These are phyloP conservation scores for Ophiostoma populinum DNA, from an alignment of 2,329 filamentous ascomycete genomes.

Conservation along the genomic window DNA sequence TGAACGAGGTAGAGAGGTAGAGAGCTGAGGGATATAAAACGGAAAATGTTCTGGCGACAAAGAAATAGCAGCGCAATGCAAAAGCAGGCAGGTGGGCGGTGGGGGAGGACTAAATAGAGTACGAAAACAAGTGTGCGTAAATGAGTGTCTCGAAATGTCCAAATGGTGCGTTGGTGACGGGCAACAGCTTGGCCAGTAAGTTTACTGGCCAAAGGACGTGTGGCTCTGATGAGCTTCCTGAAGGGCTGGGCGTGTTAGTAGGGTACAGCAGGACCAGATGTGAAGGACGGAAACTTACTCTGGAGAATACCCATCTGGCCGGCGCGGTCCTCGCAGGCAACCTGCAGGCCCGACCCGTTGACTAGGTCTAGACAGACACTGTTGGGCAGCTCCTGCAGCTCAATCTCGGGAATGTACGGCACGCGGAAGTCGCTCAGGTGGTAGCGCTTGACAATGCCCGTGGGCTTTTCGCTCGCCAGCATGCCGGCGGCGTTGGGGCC, in stretches of 20 bases:
- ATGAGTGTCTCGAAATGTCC: not conserved
- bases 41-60: not conserved
- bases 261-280: not conserved
- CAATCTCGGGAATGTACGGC: conserved; percentile 73
- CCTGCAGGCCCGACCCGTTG: conserved; percentile 42
- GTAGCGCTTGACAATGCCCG: conserved; percentile 49
- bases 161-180: not conserved
- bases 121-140: not conserved
- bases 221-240: conserved; percentile 24
- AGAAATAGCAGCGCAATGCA: not conserved
- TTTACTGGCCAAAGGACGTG: conserved; percentile 17
- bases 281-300: conserved; percentile 25
- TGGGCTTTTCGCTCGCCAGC: conserved; percentile 28
- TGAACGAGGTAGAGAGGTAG: not conserved
- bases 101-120: not conserved
- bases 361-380: conserved; percentile 50
- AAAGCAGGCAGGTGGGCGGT: not conserved
- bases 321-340: conserved; percentile 29
- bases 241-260: conserved; percentile 18
- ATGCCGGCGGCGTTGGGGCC: conserved; percentile 28
- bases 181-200: too few species aligned
- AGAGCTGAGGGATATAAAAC: not conserved
- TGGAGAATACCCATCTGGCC: conserved; percentile 1
- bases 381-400: conserved; percentile 82
- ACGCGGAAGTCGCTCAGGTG: conserved; percentile 69